Evolutionary conservation across 306 rosid genomes (phyloP).

Genomic region (Begonia fuchsioides): DNA sequence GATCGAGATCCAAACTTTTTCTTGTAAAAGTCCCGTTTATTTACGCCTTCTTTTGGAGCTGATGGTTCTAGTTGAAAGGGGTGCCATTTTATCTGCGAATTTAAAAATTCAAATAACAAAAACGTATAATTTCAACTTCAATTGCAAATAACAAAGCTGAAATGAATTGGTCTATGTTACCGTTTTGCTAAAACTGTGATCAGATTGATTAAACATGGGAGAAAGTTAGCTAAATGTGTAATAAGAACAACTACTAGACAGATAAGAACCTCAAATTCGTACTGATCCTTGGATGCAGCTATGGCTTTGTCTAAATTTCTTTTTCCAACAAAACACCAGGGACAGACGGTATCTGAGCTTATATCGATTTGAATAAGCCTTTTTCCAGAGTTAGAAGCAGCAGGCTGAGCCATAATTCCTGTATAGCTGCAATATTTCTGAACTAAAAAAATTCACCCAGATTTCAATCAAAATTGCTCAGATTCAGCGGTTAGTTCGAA

Average conservation of each 20-base stretch:
- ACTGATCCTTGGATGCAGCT: slow-evolving; percentile 44
- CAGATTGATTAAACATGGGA: no score
- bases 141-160: no score
- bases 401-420: slow-evolving; percentile 39
- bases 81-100: slow-evolving; percentile 64
- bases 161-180: no score
- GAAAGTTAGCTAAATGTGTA: no score
- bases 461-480: neutral
- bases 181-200: no score
- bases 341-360: slow-evolving; percentile 74
- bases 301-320: slow-evolving; percentile 72
- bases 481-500: no score
- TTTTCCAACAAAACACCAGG: slow-evolving; percentile 88
- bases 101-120: slow-evolving; percentile 1
- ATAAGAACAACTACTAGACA: no score
- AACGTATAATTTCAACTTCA: no score
- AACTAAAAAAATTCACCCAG: neutral
- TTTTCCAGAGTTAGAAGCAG: slow-evolving; percentile 22
- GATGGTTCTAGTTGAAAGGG: slow-evolving; percentile 67
- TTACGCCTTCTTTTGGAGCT: slow-evolving; percentile 74
- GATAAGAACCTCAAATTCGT: slow-evolving; percentile 44
- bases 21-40: slow-evolving; percentile 43
- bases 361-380: slow-evolving; percentile 54
- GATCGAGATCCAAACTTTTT: slow-evolving; percentile 49
- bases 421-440: slow-evolving; percentile 21